Percentiles rank a stretch among this genome's conserved stretches.
phyloP scores from a whole-genome alignment of 2,329 filamentous ascomycete species.

The Aspergillus jensenii region DNA sequence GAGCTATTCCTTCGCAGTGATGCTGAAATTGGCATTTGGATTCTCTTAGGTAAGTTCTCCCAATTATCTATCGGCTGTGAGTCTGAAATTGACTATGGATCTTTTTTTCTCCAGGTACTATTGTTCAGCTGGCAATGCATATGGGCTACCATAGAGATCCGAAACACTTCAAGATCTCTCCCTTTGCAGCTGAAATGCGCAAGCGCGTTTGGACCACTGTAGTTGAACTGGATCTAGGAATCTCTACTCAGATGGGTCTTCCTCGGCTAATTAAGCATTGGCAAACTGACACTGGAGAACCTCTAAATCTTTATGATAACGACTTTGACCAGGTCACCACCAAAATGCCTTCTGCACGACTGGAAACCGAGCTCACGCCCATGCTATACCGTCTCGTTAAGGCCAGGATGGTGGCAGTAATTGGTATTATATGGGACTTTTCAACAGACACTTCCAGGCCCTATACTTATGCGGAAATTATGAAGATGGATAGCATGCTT shows the following conservation, averaged over 20 bases:
- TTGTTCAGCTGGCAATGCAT: constrained; percentile 57
- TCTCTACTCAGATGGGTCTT: constrained; percentile 62
- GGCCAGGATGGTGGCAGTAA: too few relatives aligned
- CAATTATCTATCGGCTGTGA: neutral
- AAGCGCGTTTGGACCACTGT: constrained; percentile 39
- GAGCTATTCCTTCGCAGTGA: neutral
- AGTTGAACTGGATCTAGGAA: constrained; percentile 57
- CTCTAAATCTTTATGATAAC: constrained; percentile 59
- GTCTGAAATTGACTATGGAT: too few relatives aligned
- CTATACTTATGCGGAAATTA: neutral
- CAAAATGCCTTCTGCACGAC: constrained; percentile 52
- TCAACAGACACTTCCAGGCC: too few relatives aligned
- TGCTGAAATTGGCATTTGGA: neutral
- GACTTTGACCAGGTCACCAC: constrained; percentile 54
- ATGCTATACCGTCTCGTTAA: too few relatives aligned
- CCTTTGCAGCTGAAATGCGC: constrained; percentile 55
- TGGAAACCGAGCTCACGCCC: constrained; percentile 24
- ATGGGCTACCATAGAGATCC: constrained; percentile 63
- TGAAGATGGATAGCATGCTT: neutral
- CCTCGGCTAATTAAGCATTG: constrained; percentile 59
- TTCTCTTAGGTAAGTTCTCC: neutral
- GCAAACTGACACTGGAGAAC: constrained; percentile 57
- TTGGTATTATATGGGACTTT: too few relatives aligned
- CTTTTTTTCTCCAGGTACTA: too few relatives aligned
- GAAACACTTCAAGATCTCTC: constrained; percentile 50